Percentiles rank a stretch among this genome's conserved stretches.
phyloP scores from a whole-genome alignment of 108 stramenopile genomes.

The Pseudonitzschia multiseries region DNA sequence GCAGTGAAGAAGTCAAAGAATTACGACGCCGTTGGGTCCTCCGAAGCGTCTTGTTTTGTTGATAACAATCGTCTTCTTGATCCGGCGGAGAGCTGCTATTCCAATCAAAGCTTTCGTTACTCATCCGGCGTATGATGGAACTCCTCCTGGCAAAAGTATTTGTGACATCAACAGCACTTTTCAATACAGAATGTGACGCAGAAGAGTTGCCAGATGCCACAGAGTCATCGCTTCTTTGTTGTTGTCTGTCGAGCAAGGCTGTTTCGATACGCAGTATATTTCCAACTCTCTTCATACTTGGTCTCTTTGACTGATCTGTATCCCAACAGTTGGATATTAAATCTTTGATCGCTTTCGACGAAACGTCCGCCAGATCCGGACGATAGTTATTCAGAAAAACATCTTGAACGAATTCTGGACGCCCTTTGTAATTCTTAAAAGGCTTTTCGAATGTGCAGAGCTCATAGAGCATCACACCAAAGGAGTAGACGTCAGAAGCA shows the following conservation, averaged over 20 bases:
- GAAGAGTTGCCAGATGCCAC: neutral
- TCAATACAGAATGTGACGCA: neutral
- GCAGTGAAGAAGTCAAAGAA: neutral
- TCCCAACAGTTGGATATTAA: conserved; percentile 54
- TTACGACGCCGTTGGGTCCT: neutral
- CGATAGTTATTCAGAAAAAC: conserved; percentile 43
- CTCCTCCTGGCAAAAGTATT: neutral
- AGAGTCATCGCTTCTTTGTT: neutral
- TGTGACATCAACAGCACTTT: neutral
- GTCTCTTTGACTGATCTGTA: conserved; percentile 32
- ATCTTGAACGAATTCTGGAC: conserved; percentile 38
- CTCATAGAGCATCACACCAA: conserved; percentile 57
- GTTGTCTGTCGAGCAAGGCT: neutral
- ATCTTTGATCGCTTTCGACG: conserved; percentile 33
- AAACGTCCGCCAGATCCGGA: conserved; percentile 32
- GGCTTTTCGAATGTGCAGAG: conserved; percentile 45
- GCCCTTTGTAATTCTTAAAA: conserved; percentile 37
- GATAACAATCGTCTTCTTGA: neutral
- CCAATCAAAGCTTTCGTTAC: conserved; percentile 8
- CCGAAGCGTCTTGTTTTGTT: neutral
- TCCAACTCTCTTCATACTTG: conserved; percentile 41
- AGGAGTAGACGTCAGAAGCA: conserved; percentile 57
- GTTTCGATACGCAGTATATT: conserved; percentile 28
- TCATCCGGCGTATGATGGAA: conserved; percentile 8
- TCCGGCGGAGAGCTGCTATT: neutral